Evolutionary conservation across 2,329 filamentous ascomycete genomes (phyloP).

Genomic region (Chaetothyriales sp.): DNA sequence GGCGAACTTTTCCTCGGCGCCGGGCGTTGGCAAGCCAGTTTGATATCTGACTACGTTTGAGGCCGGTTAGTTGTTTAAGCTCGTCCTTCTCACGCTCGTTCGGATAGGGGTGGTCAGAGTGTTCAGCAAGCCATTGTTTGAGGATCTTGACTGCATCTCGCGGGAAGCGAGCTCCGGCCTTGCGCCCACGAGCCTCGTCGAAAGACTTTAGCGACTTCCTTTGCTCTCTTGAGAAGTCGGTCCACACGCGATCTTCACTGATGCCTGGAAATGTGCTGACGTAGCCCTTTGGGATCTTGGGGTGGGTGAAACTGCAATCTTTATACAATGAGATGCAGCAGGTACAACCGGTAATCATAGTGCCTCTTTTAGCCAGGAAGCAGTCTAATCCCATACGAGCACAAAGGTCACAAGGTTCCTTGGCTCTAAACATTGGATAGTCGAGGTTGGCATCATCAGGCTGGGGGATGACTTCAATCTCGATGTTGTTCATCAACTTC

Average conservation of each 20-base stretch:
- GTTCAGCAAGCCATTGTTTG: slow-evolving; percentile 71
- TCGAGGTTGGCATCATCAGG: slow-evolving; percentile 18
- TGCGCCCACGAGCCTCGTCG: slow-evolving; percentile 35
- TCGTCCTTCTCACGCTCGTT: slow-evolving; percentile 75
- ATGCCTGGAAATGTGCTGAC: slow-evolving; percentile 33
- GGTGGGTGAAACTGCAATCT: slow-evolving; percentile 35
- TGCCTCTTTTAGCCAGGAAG: slow-evolving; percentile 32
- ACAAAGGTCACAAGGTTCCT: slow-evolving; percentile 35
- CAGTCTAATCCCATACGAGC: slow-evolving; percentile 34
- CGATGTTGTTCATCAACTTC: slow-evolving; percentile 18
- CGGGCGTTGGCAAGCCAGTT: slow-evolving; percentile 90
- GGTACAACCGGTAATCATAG: slow-evolving; percentile 32
- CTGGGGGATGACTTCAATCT: slow-evolving; percentile 17
- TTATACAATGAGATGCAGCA: slow-evolving; percentile 35
- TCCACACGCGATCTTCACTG: slow-evolving; percentile 24
- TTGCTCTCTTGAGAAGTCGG: slow-evolving; percentile 19
- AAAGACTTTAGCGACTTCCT: slow-evolving; percentile 29
- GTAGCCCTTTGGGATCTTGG: slow-evolving; percentile 28
- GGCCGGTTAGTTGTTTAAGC: slow-evolving; percentile 62
- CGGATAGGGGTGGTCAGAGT: slow-evolving; percentile 73
- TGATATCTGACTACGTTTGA: slow-evolving; percentile 71
- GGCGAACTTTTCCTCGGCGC: slow-evolving; percentile 61
- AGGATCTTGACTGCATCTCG: slow-evolving; percentile 65
- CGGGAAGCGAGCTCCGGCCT: slow-evolving; percentile 64
- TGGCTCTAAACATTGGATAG: slow-evolving; percentile 32